These are phyloP conservation scores for Melampsora americana DNA, from an alignment of 1,284 basidiomycete species.

Conservation along the genomic window DNA sequence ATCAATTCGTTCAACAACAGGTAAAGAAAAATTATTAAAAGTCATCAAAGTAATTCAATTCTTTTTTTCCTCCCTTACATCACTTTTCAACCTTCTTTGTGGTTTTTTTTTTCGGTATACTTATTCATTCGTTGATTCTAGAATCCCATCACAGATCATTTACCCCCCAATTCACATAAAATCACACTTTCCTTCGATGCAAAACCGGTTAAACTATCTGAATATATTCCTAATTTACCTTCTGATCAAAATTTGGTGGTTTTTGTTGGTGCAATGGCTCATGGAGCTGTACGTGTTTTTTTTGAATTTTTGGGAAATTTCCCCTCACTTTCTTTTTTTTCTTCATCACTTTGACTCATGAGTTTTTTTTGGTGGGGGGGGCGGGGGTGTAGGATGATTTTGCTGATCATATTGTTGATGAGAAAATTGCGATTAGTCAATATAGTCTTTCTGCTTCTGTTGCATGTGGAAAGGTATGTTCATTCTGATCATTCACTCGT, in stretches of 20 bases:
- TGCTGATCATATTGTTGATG: slow-evolving; percentile 91
- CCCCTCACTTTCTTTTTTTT: not conserved
- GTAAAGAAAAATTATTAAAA: slow-evolving; percentile 91
- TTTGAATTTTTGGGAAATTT: slow-evolving; percentile 16
- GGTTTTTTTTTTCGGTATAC: slow-evolving; percentile 36
- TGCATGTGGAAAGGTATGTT: slow-evolving; percentile 85
- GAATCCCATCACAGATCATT: slow-evolving; percentile 94
- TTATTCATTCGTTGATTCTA: slow-evolving; percentile 51
- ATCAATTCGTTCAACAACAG: slow-evolving; percentile 90
- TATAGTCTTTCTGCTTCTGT: slow-evolving; percentile 91
- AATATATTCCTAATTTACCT: slow-evolving; percentile 77
- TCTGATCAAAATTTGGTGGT: slow-evolving; percentile 85
- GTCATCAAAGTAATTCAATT: slow-evolving; percentile 74
- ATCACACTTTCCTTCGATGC: slow-evolving; percentile 91
- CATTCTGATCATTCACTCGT: not conserved
- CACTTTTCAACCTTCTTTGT: slow-evolving; percentile 1
- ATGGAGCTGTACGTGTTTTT: slow-evolving; percentile 60
- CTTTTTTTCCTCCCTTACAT: not conserved
- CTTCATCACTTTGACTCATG: not conserved
- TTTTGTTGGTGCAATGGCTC: slow-evolving; percentile 96
- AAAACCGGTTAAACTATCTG: slow-evolving; percentile 73
- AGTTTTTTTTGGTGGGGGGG: too few relatives aligned
- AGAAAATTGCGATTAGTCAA: slow-evolving; percentile 94
- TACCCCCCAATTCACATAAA: slow-evolving; percentile 93
- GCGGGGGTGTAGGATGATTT: slow-evolving; percentile 90